Evolutionary conservation across 2,329 filamentous ascomycete genomes (phyloP).

Genomic region (Chaetomium sp.): DNA sequence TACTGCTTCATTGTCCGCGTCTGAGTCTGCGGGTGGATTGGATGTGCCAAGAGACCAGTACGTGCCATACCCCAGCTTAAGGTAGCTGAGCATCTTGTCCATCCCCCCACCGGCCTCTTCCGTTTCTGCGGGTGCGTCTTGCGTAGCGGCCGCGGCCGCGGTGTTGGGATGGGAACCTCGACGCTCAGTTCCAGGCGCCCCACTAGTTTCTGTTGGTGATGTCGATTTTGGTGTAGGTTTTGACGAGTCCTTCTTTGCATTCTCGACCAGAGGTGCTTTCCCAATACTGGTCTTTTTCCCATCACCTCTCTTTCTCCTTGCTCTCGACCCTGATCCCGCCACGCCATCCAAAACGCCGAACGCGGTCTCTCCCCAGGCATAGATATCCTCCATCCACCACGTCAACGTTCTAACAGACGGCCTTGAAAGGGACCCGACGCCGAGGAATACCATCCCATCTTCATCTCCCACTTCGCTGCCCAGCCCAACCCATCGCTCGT

Average conservation of each 20-base stretch:
- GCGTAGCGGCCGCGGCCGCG: neutral
- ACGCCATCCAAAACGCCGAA: slow-evolving; percentile 82
- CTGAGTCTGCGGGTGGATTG: slow-evolving; percentile 10
- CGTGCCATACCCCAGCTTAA: slow-evolving; percentile 63
- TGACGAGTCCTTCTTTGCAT: slow-evolving; percentile 17
- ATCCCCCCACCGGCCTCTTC: slow-evolving; percentile 37
- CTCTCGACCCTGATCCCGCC: slow-evolving; percentile 52
- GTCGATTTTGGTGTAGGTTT: neutral
- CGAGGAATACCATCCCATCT: slow-evolving; percentile 83
- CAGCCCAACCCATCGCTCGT: slow-evolving; percentile 64
- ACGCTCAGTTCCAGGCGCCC: neutral
- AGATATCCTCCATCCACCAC: slow-evolving; percentile 84
- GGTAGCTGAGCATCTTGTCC: slow-evolving; percentile 54
- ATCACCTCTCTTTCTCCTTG: slow-evolving; percentile 28
- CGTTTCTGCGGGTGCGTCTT: neutral
- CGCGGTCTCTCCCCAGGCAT: slow-evolving; percentile 73
- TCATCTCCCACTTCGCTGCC: slow-evolving; percentile 61
- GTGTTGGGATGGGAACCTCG: neutral
- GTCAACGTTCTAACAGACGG: slow-evolving; percentile 66
- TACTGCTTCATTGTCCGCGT: neutral
- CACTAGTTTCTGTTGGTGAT: neutral
- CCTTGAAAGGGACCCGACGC: slow-evolving; percentile 65
- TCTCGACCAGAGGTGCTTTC: neutral
- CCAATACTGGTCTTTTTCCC: neutral
- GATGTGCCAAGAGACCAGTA: slow-evolving; percentile 49